phyloP scores from a whole-genome alignment of 176 grass and related monocot genomes.

The Lolium perenne region DNA sequence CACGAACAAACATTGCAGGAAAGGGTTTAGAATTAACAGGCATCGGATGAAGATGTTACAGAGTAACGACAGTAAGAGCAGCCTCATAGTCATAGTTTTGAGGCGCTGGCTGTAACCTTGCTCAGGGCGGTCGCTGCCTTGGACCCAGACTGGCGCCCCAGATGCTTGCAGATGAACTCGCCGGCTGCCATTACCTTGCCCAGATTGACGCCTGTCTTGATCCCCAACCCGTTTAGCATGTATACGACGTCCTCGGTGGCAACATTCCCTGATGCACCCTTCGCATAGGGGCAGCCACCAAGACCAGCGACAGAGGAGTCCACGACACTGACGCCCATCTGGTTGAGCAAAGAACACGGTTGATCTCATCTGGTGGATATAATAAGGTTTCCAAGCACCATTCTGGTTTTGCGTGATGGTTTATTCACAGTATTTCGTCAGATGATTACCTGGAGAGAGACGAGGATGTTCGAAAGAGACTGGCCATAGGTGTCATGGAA shows the following conservation, averaged over 20 bases:
- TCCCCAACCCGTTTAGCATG: conserved; percentile 81
- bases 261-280: conserved; percentile 82
- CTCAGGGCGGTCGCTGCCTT: conserved; percentile 72
- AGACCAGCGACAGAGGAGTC: conserved; percentile 82
- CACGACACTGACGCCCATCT: conserved; percentile 77
- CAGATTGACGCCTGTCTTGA: conserved; percentile 68
- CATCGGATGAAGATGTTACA: neutral
- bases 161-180: conserved; percentile 70
- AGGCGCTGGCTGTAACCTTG: conserved; percentile 45
- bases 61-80: neutral
- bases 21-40: neutral
- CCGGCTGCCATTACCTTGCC: conserved; percentile 76
- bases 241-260: conserved; percentile 90
- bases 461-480: conserved; percentile 84
- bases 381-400: neutral
- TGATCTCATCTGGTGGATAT: neutral
- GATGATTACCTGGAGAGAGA: conserved; percentile 79
- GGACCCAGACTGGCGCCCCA: conserved; percentile 78
- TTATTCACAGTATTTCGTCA: neutral
- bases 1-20: neutral
- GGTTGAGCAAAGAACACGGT: conserved; percentile 27
- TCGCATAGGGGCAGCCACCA: conserved; percentile 85
- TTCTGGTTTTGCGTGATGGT: neutral
- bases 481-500: conserved; percentile 97
- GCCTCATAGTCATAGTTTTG: conserved; percentile 64